Evolutionary conservation across 2,329 filamentous ascomycete species (phyloP).

Genomic region (Sclerotinia spermophila): DNA sequence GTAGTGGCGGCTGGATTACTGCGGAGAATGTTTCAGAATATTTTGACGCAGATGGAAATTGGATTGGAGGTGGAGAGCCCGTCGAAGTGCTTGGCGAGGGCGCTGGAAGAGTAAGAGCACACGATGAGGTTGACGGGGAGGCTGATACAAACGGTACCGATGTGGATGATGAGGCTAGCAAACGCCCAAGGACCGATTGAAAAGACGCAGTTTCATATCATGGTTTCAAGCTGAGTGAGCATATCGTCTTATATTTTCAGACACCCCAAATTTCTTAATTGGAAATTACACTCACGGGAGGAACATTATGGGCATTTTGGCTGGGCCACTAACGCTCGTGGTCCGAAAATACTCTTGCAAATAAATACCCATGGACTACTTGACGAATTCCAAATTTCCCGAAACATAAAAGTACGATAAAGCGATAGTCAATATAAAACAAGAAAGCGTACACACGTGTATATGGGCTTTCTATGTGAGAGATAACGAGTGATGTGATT

Average conservation of each 20-base stretch:
- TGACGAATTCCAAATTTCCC: neutral
- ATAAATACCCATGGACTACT: neutral
- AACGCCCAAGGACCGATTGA: slow-evolving; percentile 10
- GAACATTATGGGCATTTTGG: neutral
- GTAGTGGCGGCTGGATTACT: slow-evolving; percentile 81
- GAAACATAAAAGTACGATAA: neutral
- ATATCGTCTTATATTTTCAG: neutral
- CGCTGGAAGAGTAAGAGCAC: slow-evolving; percentile 54
- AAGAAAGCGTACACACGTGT: neutral
- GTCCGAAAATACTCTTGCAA: neutral
- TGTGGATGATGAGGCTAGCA: slow-evolving; percentile 38
- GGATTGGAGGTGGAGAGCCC: slow-evolving; percentile 49
- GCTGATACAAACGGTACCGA: slow-evolving; percentile 40
- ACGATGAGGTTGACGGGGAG: slow-evolving; percentile 50
- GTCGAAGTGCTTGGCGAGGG: slow-evolving; percentile 57
- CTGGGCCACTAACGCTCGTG: neutral
- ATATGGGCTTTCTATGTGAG: neutral
- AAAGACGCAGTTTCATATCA: neutral
- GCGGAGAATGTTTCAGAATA: slow-evolving; percentile 85
- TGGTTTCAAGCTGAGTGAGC: neutral
- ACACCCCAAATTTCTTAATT: neutral
- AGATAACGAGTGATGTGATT: neutral
- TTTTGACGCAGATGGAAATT: slow-evolving; percentile 78
- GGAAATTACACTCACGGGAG: neutral
- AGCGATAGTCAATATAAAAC: neutral